Percentiles rank a stretch among this genome's conserved stretches.
Evolutionary conservation across 768 basidiomycete species (phyloP).

Genomic region (Boletus pseudopeckii): DNA sequence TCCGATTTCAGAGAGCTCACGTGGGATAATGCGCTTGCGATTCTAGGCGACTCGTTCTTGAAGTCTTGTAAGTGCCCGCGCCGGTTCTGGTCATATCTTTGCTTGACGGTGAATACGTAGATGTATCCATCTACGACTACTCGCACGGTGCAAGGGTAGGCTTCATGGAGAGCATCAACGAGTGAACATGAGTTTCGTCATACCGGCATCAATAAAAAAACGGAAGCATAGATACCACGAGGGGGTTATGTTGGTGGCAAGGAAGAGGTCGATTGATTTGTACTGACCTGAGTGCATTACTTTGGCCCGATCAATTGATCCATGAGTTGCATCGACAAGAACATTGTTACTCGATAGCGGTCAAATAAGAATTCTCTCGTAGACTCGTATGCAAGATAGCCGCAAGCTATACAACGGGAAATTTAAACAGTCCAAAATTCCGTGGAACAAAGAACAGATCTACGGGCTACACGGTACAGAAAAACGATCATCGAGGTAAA

Average conservation of each 20-base stretch:
- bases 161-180: slow-evolving; percentile 51
- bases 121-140: slow-evolving; percentile 63
- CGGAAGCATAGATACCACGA: neutral
- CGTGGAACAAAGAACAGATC: neutral
- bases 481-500: neutral
- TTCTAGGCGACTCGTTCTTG: slow-evolving; percentile 53
- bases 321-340: neutral
- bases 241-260: neutral
- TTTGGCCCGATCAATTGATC: neutral
- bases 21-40: too few relatives aligned
- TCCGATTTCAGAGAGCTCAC: neutral
- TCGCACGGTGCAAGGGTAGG: slow-evolving; percentile 52
- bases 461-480: slow-evolving; percentile 8
- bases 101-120: slow-evolving; percentile 29
- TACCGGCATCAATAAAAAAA: neutral
- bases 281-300: neutral
- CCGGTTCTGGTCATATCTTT: neutral
- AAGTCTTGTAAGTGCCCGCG: slow-evolving; percentile 53
- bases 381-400: neutral
- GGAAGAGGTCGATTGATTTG: neutral
- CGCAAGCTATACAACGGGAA: neutral
- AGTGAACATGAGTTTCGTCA: neutral
- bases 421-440: neutral
- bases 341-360: too few relatives aligned
- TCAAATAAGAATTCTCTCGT: neutral